Evolutionary conservation across 305 asterid genomes (phyloP), one percentile per base, ranked within the genome.

Genomic region (Galium porrigens): DNA sequence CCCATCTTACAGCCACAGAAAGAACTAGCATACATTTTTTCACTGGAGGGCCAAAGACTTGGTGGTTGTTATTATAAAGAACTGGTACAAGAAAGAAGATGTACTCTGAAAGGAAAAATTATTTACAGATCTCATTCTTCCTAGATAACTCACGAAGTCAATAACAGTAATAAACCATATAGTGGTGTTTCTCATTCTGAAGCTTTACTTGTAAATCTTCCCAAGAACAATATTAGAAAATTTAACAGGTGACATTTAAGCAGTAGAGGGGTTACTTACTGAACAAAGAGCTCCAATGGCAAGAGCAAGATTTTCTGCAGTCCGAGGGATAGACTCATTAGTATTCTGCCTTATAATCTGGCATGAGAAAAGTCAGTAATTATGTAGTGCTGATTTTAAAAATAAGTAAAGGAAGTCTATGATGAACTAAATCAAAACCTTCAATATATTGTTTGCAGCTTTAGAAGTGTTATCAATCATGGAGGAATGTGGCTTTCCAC

Each of bases 271-370:
- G 66, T 52, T 20, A 72, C 33, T 70, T 81, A 92, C 99, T 90
- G 72, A 77, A 79, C 96, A 89, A 69, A 89, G 85, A 61, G 96
- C 96, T 72, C 94, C 99, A 75, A 86, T 70, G 66, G 99, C 95
- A 39, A 92, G 83, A 55, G 84, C 90, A 33, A 90, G 69, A 84
- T 89, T 92, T 79, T 92, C 99, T 39, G 97, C 94, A 74, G 88
- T 78, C 67, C 90, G 80, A 67, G 99, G 99, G 73, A 82, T 81
- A 77, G 84, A 81, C 64, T 74, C 80, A 78, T 89, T 90, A 0
- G 94, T 88, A 65, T 79, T 73, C 74, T 74, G 84, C 74, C 75
- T 86, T 56, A 87, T 59, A 68, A 58, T 76, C 99, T 92, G 63
- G 90, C 78, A 70, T 37, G 65, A 64, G 52, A 25, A 61, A 41